Evolutionary conservation across 2,329 filamentous ascomycete species (phyloP).

Genomic region (Ceratocystis diversiconidia): DNA sequence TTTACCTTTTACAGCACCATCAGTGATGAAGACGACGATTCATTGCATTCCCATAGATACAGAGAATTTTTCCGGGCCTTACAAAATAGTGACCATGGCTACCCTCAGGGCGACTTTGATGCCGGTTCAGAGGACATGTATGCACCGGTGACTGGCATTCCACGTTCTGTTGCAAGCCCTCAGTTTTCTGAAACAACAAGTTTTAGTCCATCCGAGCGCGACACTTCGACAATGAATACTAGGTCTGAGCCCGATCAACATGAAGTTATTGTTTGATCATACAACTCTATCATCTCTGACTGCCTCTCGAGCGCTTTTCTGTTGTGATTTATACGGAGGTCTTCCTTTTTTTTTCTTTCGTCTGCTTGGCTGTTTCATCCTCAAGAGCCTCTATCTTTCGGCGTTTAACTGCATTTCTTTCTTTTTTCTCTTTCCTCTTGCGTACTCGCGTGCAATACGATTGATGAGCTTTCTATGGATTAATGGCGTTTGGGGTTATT

Average conservation of each 20-base stretch:
- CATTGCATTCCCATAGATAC: not conserved
- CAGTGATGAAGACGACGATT: constrained; percentile 1
- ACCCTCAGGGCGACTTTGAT: not conserved
- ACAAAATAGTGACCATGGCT: not conserved
- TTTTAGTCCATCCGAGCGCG: not conserved
- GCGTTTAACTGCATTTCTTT: not conserved
- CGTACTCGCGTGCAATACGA: not conserved
- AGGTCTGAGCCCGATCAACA: not conserved
- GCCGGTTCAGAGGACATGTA: not conserved
- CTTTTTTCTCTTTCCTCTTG: not conserved
- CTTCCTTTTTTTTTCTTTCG: not conserved
- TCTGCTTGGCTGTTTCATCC: not conserved
- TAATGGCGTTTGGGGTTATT: not conserved
- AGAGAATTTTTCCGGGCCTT: not conserved
- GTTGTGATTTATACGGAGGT: not conserved
- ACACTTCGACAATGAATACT: not conserved
- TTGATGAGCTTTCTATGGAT: not conserved
- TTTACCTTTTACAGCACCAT: not conserved
- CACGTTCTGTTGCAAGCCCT: not conserved
- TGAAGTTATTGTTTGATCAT: not conserved
- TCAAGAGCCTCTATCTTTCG: not conserved
- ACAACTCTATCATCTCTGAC: not conserved
- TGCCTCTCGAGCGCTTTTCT: not conserved
- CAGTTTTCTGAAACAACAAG: not conserved
- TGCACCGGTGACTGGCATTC: not conserved